Conservation (phyloP, 1,284 basidiomycete genomes). For the Apiotrichum gracile region DNA sequence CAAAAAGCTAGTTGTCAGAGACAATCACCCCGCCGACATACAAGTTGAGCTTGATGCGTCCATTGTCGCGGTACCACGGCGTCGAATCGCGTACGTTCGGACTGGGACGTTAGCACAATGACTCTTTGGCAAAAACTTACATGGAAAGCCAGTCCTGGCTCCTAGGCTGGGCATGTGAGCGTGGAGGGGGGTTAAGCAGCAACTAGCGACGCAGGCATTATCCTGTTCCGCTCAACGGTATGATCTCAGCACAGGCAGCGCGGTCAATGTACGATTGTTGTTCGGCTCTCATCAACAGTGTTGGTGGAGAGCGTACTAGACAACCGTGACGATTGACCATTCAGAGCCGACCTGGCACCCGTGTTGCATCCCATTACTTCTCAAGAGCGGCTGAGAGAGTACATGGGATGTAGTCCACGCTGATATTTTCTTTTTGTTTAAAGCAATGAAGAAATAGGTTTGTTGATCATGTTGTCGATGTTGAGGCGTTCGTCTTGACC, state of each 20-base stretch:
- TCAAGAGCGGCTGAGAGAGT: no score
- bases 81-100: slow-evolving; percentile 41
- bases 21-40: slow-evolving; percentile 14
- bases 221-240: slow-evolving; percentile 50
- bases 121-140: slow-evolving; percentile 27
- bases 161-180: slow-evolving; percentile 24
- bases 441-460: background rate
- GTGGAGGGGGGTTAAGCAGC: slow-evolving; percentile 22
- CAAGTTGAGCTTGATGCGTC: slow-evolving; percentile 48
- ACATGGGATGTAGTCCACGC: slow-evolving; percentile 1
- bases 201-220: slow-evolving; percentile 51
- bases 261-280: background rate
- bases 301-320: background rate
- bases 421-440: background rate
- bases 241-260: slow-evolving; percentile 47
- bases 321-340: background rate
- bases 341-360: slow-evolving; percentile 36
- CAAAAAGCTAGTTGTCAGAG: slow-evolving; percentile 35
- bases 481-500: background rate
- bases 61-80: slow-evolving; percentile 44
- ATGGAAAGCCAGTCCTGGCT: slow-evolving; percentile 40
- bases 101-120: slow-evolving; percentile 18
- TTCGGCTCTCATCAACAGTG: background rate
- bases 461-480: background rate
- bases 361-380: slow-evolving; percentile 46